Evolutionary conservation across 352 stramenopile genomes (phyloP).

Genomic region (Globisporangium emineosum): DNA sequence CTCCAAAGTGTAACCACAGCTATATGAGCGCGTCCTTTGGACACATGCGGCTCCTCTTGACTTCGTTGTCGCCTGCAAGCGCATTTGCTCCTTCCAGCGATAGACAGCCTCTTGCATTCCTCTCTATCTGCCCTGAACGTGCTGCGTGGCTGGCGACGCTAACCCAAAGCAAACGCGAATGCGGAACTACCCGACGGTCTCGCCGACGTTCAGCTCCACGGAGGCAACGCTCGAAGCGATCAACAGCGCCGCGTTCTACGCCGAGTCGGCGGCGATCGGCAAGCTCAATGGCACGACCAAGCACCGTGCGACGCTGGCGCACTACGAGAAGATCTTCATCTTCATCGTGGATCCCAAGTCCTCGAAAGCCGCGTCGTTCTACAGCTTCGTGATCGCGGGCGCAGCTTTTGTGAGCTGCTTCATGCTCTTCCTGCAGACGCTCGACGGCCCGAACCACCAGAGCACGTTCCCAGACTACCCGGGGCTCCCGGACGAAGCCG

Average conservation of each 20-base stretch:
- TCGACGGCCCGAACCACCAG: slow-evolving; percentile 71
- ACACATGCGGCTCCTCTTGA: no score
- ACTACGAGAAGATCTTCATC: slow-evolving; percentile 58
- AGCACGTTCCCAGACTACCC: slow-evolving; percentile 66
- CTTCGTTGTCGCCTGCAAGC: no score
- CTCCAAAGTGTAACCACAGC: neutral
- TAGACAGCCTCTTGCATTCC: no score
- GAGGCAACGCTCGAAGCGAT: slow-evolving; percentile 54
- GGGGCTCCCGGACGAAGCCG: slow-evolving; percentile 36
- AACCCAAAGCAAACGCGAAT: neutral
- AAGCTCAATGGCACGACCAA: slow-evolving; percentile 22
- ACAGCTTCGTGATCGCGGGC: slow-evolving; percentile 69
- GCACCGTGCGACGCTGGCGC: slow-evolving; percentile 42
- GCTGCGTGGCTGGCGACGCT: neutral
- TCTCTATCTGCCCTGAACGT: neutral
- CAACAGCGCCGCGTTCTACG: slow-evolving; percentile 51
- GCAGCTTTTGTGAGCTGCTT: slow-evolving; percentile 68
- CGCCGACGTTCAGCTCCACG: slow-evolving; percentile 54
- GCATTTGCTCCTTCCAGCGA: no score
- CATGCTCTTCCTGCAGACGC: slow-evolving; percentile 71
- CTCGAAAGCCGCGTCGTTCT: slow-evolving; percentile 56
- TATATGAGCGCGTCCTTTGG: neutral
- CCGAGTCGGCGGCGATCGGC: slow-evolving; percentile 30
- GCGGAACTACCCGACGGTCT: slow-evolving; percentile 42
- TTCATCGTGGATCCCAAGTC: slow-evolving; percentile 77